Base-by-base conservation (phyloP, 2,329 filamentous ascomycete genomes). In the Chaetomiaceae sp. region DNA sequence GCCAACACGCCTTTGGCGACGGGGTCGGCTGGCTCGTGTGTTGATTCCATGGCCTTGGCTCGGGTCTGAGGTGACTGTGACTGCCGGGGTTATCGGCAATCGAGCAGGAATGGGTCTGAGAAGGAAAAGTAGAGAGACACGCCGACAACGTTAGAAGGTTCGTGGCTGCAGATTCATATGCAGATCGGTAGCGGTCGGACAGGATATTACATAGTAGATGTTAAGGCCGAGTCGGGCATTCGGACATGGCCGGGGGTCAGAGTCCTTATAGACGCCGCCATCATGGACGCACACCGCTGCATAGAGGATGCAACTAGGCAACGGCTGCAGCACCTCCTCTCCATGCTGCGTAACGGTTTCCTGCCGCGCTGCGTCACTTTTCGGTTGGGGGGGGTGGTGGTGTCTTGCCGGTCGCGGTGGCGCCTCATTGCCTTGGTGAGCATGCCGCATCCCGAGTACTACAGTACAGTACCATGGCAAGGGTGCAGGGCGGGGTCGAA, bases 1-100 rank as follows among this genome's bases (percentile, higher is more conserved):
- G 63, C 54, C n/a, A 62, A 20, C 45, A 81, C 76, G 37, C 86
- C 87, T 68, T 80, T 82, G 30, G 84, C 83, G 54, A 89, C 67
- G 18, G 84, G 82, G 58, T 88, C 85, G 49, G 86, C 85, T 10
- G 78, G 75, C 59, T 81, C 73, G 61, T 72, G 51, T 61, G 54
- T 63, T 7, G 58, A 53, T 45, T 65, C 62, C 62, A 65, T 65
- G 2, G n/a, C 27, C 10, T 9, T 21, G 6, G 3, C 9, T 27
- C 25, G n/a, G 7, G 32, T 3, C 13, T 37, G 21, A 27, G 32
- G 14, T 46, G n/a, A n/a, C n/a, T n/a, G n/a, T n/a, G n/a, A n/a
- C n/a, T n/a, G n/a, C n/a, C n/a, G n/a, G n/a, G n/a, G n/a, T n/a
- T n/a, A n/a, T n/a, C n/a, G n/a, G n/a, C n/a, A n/a, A n/a, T n/a